Conservation (phyloP, 129 eudicot species). For the Ambrosia artemisiifolia region DNA sequence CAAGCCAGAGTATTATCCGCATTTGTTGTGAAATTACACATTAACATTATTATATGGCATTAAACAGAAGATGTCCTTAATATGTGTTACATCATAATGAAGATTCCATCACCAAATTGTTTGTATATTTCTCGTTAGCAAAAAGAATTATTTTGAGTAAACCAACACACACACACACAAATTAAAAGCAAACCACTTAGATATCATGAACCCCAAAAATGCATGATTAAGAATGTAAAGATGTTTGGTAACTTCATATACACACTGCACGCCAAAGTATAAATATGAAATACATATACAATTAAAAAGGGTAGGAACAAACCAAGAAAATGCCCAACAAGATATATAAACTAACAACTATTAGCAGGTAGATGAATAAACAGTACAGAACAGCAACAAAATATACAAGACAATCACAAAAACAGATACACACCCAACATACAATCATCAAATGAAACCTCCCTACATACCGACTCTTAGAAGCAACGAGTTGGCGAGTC, state of each 20-base stretch:
- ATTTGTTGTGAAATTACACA: conserved; percentile 4
- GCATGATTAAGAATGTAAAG: neutral
- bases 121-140: neutral
- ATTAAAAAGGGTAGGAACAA: no score
- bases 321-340: no score
- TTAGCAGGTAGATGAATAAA: no score
- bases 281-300: neutral
- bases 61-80: conserved; percentile 6
- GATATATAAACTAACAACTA: no score
- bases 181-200: neutral
- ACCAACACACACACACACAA: neutral
- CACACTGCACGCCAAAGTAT: neutral
- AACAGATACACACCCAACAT: no score
- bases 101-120: conserved; percentile 17
- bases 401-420: no score
- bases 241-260: conserved; percentile 7
- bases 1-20: conserved; percentile 12
- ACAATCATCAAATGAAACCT: no score
- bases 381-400: no score
- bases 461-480: no score
- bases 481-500: no score
- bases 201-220: conserved; percentile 11
- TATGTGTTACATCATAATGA: conserved; percentile 3
- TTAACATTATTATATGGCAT: neutral
- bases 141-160: neutral